Evolutionary conservation across 805 yeast genomes (phyloP).

Genomic region (Candida glaebosa): DNA sequence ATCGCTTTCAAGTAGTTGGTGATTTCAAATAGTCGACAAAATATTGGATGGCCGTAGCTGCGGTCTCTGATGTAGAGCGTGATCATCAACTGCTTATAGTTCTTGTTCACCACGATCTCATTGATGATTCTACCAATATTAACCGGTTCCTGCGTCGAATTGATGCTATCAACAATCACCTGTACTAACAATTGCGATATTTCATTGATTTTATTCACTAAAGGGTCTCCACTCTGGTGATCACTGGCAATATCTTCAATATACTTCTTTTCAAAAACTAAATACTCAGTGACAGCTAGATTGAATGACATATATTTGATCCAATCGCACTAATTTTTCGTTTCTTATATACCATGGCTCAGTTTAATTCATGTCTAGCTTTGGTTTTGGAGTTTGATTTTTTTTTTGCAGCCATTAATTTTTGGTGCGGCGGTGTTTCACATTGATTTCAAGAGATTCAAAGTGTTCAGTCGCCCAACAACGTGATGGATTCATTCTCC

Average conservation of each 20-base stretch:
- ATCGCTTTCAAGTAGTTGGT: neutral
- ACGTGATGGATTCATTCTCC: constrained; percentile 38
- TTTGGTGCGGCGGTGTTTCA: neutral
- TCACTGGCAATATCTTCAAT: neutral
- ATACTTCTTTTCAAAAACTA: neutral
- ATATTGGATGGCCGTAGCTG: neutral
- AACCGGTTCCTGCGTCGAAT: neutral
- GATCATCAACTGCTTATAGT: constrained; percentile 1
- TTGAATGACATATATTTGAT: neutral
- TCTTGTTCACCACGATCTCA: neutral
- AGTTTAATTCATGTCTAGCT: neutral
- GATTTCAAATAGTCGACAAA: neutral
- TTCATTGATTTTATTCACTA: constrained; percentile 1
- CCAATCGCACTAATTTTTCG: neutral
- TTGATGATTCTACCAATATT: constrained; percentile 1
- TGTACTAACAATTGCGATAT: neutral
- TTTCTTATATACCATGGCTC: neutral
- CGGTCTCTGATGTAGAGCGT: neutral
- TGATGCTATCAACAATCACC: neutral
- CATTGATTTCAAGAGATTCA: no score
- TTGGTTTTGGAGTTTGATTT: neutral
- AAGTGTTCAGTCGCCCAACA: constrained; percentile 3
- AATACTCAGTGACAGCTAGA: neutral
- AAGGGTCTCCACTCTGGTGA: neutral
- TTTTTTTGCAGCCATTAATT: neutral